Percentiles rank a stretch among this genome's conserved stretches.
phyloP scores from a whole-genome alignment of 768 basidiomycete genomes.

The Lactarius indigo region DNA sequence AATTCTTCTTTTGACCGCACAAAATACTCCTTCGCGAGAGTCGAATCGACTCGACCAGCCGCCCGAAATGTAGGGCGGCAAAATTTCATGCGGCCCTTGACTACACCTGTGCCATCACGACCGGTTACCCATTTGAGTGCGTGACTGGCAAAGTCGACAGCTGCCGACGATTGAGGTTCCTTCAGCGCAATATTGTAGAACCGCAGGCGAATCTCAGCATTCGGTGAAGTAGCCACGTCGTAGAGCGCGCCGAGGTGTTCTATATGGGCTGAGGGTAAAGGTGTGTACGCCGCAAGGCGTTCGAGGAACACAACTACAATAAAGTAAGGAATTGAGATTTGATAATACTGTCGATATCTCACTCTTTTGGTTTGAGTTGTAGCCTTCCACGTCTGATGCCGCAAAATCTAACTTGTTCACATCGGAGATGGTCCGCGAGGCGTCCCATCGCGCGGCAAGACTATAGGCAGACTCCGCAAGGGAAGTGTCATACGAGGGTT shows the following conservation, averaged over 20 bases:
- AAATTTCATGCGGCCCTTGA: constrained; percentile 86
- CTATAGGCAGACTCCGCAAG: constrained; percentile 67
- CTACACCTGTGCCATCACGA: constrained; percentile 47
- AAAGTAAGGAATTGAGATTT: not conserved
- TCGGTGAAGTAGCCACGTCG: constrained; percentile 51
- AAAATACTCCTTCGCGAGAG: constrained; percentile 52
- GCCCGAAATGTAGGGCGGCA: constrained; percentile 65
- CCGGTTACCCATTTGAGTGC: constrained; percentile 72
- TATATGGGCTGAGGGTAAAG: constrained; percentile 60
- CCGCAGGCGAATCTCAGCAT: constrained; percentile 73
- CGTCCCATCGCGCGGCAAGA: constrained; percentile 73
- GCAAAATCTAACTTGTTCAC: constrained; percentile 51
- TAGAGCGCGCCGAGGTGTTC: constrained; percentile 53
- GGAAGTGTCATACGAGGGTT: constrained; percentile 70
- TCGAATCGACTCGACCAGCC: constrained; percentile 48
- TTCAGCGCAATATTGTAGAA: constrained; percentile 72
- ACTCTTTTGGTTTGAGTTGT: constrained; percentile 79
- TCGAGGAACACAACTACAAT: constrained; percentile 78
- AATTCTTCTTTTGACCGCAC: constrained; percentile 47
- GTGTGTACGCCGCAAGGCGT: constrained; percentile 56
- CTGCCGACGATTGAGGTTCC: constrained; percentile 45
- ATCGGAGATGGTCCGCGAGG: constrained; percentile 47
- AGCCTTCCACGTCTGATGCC: constrained; percentile 53
- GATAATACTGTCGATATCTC: constrained; percentile 24
- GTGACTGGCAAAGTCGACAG: constrained; percentile 46